These are phyloP conservation scores for Globisporangium solare DNA, from an alignment of 352 stramenopile species.

Conservation along the genomic window DNA sequence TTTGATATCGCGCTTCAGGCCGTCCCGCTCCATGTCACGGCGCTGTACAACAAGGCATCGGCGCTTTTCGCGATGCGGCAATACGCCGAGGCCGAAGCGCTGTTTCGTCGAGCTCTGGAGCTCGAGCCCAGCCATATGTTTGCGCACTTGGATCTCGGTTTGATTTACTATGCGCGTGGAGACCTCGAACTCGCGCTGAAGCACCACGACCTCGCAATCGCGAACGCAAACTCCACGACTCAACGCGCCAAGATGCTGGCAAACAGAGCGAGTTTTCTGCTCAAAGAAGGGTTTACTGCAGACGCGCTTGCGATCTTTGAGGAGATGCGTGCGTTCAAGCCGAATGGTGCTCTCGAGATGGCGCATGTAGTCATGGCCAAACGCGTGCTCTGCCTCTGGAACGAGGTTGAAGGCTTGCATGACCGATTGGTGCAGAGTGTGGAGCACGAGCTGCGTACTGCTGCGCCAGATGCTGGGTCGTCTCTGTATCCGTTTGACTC, in stretches of 20 bases:
- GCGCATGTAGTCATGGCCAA: conserved; percentile 44
- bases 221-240: conserved; percentile 1
- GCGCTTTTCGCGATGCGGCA: conserved; percentile 37
- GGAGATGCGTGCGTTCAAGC: conserved; percentile 13
- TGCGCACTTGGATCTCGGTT: conserved; percentile 36
- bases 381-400: conserved; percentile 62
- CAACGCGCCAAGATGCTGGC: conserved; percentile 34
- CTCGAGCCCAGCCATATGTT: conserved; percentile 33
- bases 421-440: conserved; percentile 30
- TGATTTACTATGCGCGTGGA: conserved; percentile 17
- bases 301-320: conserved; percentile 42
- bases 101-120: conserved; percentile 36
- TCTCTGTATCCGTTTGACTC: conserved; percentile 69
- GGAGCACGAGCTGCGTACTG: conserved; percentile 14
- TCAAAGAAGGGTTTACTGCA: conserved; percentile 30
- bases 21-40: conserved; percentile 29
- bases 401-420: conserved; percentile 40
- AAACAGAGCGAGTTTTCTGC: conserved; percentile 78
- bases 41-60: conserved; percentile 74
- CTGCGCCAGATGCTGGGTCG: neutral
- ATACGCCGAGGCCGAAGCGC: conserved; percentile 26
- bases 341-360: conserved; percentile 33
- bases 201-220: conserved; percentile 43
- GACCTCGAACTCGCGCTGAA: conserved; percentile 32
- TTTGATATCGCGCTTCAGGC: conserved; percentile 51